A percentile compares a stretch with the other conserved stretches of the same genome.
Conservation (phyloP, 495 filamentous ascomycete genomes). For the Beverwykella pulmonaria region DNA sequence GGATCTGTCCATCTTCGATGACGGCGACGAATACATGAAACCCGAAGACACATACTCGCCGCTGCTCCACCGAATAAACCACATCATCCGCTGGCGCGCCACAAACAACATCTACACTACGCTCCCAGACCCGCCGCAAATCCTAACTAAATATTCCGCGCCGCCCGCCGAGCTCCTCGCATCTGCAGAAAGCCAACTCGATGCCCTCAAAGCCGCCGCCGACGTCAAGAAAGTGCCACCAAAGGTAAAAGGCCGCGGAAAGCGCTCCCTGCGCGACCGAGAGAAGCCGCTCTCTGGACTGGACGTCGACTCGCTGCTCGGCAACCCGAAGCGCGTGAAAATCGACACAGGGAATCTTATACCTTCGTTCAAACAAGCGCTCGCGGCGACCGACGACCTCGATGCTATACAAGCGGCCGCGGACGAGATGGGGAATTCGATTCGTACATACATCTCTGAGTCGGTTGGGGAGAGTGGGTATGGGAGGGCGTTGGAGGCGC, state of each 20-base stretch:
- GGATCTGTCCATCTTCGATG: conserved; percentile 77
- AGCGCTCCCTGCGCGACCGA: conserved; percentile 67
- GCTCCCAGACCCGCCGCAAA: conserved; percentile 65
- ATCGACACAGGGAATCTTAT: conserved; percentile 82
- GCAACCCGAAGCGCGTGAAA: conserved; percentile 55
- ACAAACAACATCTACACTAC: conserved; percentile 63
- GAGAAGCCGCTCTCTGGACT: conserved; percentile 90
- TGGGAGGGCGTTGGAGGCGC: conserved; percentile 70
- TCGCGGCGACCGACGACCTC: conserved; percentile 64
- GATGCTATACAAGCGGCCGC: conserved; percentile 66
- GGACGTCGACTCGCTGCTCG: conserved; percentile 77
- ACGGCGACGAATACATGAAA: conserved; percentile 77
- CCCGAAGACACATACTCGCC: conserved; percentile 90
- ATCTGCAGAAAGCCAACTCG: conserved; percentile 57
- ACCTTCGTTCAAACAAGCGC: conserved; percentile 85
- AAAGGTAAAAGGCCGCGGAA: conserved; percentile 70
- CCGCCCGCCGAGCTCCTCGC: conserved; percentile 68
- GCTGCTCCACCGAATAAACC: conserved; percentile 84
- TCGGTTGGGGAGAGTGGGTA: conserved; percentile 78
- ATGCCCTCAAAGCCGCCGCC: conserved; percentile 66
- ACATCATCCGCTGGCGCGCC: conserved; percentile 81
- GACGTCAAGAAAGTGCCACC: conserved; percentile 92
- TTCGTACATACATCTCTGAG: conserved; percentile 67
- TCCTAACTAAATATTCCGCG: conserved; percentile 72
- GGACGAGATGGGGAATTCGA: conserved; percentile 72